Evolutionary conservation across 2,329 filamentous ascomycete species (phyloP), one percentile per base, ranked within the genome.

Genomic region (Botrytis sinoallii): DNA sequence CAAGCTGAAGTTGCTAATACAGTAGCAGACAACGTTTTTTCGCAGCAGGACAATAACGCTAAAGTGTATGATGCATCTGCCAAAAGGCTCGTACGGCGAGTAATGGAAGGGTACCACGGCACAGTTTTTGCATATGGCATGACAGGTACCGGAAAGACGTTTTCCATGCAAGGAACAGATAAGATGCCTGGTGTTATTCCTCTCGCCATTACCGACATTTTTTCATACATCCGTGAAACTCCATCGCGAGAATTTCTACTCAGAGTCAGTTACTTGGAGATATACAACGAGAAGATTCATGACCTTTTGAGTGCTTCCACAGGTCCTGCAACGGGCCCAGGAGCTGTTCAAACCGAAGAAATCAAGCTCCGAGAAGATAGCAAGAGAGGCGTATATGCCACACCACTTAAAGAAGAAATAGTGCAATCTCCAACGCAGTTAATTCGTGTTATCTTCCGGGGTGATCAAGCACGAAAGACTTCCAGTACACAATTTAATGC

Each of bases 41-140:
- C 93, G 69, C 93, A 94, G 29, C 90, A 97, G 81, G 95, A 99
- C 81, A 93, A 98, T 82, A 99, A 99, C 81, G 90, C 93, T 71
- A 92, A 92, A 81, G 96, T 99, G 16, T 99, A 99, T 82, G 96
- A 99, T 83, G 91, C 95, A 76, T 93, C 90, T 64, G 96, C 96
- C 61, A 98, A 98, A 84, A 92, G 96, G 75, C 86, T 99, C 70
- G 96, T 99, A 65, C 92, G 96, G 78, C 89, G 96, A 79, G 96
- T 99, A 68, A 99, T 99, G 96, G 96, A 99, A 85, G 96, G 96
- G 60, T 99, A 98, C 82, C 95, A 98, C 80, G 96, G 95, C 74
- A 99, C 96, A 1, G 96, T 99, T 38, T 98, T 99, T 82, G 95
- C 95, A 29, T 99, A 99, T 82, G 96, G 96, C 81, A 98, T 98